These are phyloP conservation scores for Alternaria triticimaculans DNA, from an alignment of 2,329 filamentous ascomycete genomes.

Conservation along the genomic window DNA sequence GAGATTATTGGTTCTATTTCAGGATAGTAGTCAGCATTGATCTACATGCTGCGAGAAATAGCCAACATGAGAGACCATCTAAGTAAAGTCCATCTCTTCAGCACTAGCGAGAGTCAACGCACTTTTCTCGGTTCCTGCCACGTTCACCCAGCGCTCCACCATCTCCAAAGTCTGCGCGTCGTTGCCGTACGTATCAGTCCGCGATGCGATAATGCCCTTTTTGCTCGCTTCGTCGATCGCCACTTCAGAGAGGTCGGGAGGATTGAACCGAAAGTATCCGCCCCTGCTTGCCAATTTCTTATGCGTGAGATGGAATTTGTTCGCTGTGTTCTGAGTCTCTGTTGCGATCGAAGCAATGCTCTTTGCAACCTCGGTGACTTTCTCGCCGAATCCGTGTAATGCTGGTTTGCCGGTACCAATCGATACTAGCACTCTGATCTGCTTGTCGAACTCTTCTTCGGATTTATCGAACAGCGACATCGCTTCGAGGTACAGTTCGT, in stretches of 20 bases:
- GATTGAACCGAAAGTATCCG: conserved; percentile 11
- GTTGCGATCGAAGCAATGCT: conserved; percentile 11
- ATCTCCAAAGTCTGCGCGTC: background rate
- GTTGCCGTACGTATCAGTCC: conserved; percentile 1
- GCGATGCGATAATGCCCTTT: conserved; percentile 1
- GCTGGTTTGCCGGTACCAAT: conserved; percentile 11
- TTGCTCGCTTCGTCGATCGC: conserved; percentile 9
- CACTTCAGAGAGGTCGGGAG: conserved; percentile 5
- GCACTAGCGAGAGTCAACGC: conserved; percentile 4
- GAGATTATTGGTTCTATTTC: background rate
- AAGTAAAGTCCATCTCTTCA: conserved; percentile 1
- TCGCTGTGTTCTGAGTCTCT: conserved; percentile 14
- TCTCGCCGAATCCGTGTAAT: conserved; percentile 4
- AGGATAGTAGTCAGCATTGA: background rate
- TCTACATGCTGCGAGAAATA: background rate
- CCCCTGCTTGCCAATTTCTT: background rate
- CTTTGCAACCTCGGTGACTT: conserved; percentile 3
- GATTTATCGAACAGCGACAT: background rate
- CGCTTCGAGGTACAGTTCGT: conserved; percentile 46
- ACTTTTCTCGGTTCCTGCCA: conserved; percentile 10
- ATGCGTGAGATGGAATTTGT: conserved; percentile 3
- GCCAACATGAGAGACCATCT: background rate
- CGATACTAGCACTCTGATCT: conserved; percentile 9
- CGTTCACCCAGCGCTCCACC: background rate
- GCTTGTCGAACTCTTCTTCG: conserved; percentile 1